Evolutionary conservation across 306 rosid genomes (phyloP).

Genomic region (Biancaea sappan): DNA sequence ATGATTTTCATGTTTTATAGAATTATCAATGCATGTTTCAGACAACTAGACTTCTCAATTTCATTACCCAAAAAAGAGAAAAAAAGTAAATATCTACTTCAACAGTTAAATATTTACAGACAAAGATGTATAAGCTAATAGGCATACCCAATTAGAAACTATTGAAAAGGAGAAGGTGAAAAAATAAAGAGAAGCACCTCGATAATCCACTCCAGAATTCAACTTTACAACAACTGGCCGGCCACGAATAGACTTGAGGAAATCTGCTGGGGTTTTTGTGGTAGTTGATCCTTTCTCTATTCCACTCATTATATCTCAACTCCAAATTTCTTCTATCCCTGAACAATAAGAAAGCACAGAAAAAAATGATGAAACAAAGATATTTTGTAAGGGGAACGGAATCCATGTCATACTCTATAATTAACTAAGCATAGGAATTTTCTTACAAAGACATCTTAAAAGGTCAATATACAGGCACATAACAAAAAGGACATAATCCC

Average conservation of each 20-base stretch:
- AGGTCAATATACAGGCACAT: not conserved
- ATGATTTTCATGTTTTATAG: not conserved
- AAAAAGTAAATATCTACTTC: not conserved
- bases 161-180: not conserved
- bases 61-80: too few relatives aligned
- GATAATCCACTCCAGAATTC: constrained; percentile 90
- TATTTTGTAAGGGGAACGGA: not conserved
- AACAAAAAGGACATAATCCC: not conserved
- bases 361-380: not conserved
- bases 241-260: constrained; percentile 91
- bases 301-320: constrained; percentile 45
- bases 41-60: not conserved
- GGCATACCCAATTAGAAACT: not conserved
- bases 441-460: not conserved
- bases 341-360: not conserved
- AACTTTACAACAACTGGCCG: constrained; percentile 93
- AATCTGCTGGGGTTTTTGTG: constrained; percentile 90
- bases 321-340: not conserved
- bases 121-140: not conserved
- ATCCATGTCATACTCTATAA: not conserved
- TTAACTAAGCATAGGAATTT: not conserved
- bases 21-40: not conserved
- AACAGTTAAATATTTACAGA: not conserved
- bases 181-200: constrained; percentile 53
- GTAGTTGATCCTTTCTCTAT: constrained; percentile 68